Conservation (phyloP, 129 eudicot species). For the Lactuca saligna region DNA sequence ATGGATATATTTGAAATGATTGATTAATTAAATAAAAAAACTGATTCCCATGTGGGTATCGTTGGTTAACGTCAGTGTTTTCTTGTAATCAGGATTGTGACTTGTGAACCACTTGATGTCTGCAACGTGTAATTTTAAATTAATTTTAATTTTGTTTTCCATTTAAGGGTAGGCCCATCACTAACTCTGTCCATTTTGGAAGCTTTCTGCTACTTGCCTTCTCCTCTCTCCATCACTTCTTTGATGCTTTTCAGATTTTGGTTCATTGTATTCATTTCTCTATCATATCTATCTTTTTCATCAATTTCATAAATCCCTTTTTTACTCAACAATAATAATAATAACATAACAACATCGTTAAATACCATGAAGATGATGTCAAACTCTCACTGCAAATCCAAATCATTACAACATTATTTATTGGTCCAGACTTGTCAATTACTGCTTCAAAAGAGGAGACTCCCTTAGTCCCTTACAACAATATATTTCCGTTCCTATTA, state of each 20-base stretch:
- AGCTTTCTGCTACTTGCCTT: slow-evolving; percentile 41
- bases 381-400: background rate
- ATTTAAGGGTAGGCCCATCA: slow-evolving; percentile 30
- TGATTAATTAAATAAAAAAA: background rate
- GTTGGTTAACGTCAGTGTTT: slow-evolving; percentile 52
- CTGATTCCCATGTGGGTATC: slow-evolving; percentile 76
- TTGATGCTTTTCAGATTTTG: slow-evolving; percentile 22
- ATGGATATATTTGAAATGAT: background rate
- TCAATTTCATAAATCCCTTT: background rate
- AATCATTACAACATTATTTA: background rate
- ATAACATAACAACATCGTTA: background rate
- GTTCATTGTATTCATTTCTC: slow-evolving; percentile 9
- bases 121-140: slow-evolving; percentile 17
- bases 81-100: slow-evolving; percentile 59
- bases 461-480: background rate
- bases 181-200: slow-evolving; percentile 40
- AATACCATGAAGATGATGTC: background rate
- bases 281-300: background rate
- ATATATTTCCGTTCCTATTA: background rate
- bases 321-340: background rate
- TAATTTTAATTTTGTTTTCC: background rate
- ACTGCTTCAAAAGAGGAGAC: background rate
- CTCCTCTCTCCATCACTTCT: slow-evolving; percentile 21
- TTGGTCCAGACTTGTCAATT: slow-evolving; percentile 15
- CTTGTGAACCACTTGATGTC: slow-evolving; percentile 61